phyloP scores from a whole-genome alignment of 1,284 basidiomycete genomes.

The Uromyces viciae-fabae region DNA sequence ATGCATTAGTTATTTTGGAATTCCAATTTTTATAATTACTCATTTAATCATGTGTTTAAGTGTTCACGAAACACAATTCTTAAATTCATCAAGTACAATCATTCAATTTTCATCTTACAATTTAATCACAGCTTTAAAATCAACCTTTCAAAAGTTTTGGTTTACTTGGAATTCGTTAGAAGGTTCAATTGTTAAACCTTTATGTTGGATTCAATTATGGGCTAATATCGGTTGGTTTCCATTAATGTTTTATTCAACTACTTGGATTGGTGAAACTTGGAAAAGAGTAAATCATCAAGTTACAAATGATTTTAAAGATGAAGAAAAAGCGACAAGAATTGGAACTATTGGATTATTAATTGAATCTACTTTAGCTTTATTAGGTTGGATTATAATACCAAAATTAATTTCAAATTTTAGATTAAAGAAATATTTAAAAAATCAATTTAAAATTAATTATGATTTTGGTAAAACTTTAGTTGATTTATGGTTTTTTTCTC shows the following conservation, averaged over 20 bases:
- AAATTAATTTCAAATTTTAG: slow-evolving; percentile 5
- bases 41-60: slow-evolving; percentile 25
- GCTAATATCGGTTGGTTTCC: slow-evolving; percentile 55
- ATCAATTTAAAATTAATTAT: too few relatives aligned
- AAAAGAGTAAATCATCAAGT: slow-evolving; percentile 34
- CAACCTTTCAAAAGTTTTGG: slow-evolving; percentile 46
- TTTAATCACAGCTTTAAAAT: too few relatives aligned
- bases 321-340: slow-evolving; percentile 47
- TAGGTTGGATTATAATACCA: slow-evolving; percentile 49
- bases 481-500: slow-evolving; percentile 1
- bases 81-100: too few relatives aligned
- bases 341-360: slow-evolving; percentile 53
- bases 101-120: too few relatives aligned
- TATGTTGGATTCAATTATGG: slow-evolving; percentile 53
- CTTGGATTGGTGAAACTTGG: slow-evolving; percentile 51
- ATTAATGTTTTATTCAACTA: slow-evolving; percentile 54
- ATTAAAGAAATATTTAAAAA: neutral
- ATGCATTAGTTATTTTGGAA: neutral
- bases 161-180: slow-evolving; percentile 50
- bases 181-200: slow-evolving; percentile 49
- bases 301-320: too few relatives aligned
- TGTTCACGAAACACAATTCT: slow-evolving; percentile 10
- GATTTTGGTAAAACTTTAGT: neutral
- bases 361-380: slow-evolving; percentile 51
- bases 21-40: slow-evolving; percentile 4